phyloP scores from a whole-genome alignment of 192 early-diverging fungal genomes.

The Cladochytrium replicatum region DNA sequence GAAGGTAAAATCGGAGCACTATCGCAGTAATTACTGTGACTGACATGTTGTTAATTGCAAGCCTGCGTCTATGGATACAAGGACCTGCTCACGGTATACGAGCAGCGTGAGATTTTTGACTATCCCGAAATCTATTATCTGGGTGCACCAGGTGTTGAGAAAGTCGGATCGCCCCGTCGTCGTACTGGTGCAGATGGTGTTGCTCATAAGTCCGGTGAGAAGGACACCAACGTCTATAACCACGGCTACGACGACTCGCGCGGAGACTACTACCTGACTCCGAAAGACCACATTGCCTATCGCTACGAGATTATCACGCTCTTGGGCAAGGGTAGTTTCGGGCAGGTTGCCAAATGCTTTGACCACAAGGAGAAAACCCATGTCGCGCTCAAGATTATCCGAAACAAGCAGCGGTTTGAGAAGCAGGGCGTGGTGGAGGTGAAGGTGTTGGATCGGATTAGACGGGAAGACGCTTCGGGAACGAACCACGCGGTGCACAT shows the following conservation, averaged over 20 bases:
- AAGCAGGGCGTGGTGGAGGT: slow-evolving; percentile 26
- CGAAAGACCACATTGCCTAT: slow-evolving; percentile 85
- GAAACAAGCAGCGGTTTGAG: slow-evolving; percentile 19
- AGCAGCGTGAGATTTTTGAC: slow-evolving; percentile 76
- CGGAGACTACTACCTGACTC: slow-evolving; percentile 81
- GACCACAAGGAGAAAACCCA: slow-evolving; percentile 83
- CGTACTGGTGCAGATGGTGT: slow-evolving; percentile 53
- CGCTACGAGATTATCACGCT: slow-evolving; percentile 87
- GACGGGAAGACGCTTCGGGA: slow-evolving; percentile 4
- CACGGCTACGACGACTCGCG: slow-evolving; percentile 78
- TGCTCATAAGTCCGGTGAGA: slow-evolving; percentile 14
- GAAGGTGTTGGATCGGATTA: slow-evolving; percentile 16
- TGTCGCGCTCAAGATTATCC: slow-evolving; percentile 37
- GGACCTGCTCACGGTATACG: slow-evolving; percentile 61
- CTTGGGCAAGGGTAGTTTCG: slow-evolving; percentile 91
- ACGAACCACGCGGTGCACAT: slow-evolving; percentile 13
- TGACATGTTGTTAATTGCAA: too few relatives aligned
- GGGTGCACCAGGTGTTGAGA: slow-evolving; percentile 53
- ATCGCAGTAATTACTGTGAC: too few relatives aligned
- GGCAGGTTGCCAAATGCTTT: slow-evolving; percentile 85
- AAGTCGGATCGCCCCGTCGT: slow-evolving; percentile 53
- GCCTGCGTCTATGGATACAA: slow-evolving; percentile 32
- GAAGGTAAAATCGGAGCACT: not conserved
- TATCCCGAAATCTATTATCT: slow-evolving; percentile 82
- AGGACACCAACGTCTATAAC: slow-evolving; percentile 28